Conservation (phyloP, 352 stramenopile species). For the Globisporangium yorkense region DNA sequence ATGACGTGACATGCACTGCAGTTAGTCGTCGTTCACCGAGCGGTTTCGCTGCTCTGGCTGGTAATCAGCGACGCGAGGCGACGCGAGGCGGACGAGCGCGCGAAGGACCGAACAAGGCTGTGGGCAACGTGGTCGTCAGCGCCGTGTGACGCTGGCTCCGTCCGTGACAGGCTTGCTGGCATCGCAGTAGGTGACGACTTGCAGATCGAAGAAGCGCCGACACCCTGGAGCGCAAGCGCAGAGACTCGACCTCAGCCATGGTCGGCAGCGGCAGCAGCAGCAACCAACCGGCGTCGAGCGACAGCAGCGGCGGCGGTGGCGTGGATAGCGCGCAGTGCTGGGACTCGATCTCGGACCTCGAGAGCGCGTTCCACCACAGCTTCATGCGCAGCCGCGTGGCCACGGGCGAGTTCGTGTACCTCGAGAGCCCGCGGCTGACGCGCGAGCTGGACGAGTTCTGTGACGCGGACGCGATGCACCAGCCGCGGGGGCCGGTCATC, state of each 20-base stretch:
- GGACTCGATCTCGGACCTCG: constrained; percentile 77
- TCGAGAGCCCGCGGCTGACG: constrained; percentile 55
- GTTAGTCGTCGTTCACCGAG: too few species aligned
- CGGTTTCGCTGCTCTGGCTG: too few species aligned
- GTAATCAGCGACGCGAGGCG: too few species aligned
- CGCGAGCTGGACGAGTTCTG: constrained; percentile 79
- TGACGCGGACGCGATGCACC: constrained; percentile 81
- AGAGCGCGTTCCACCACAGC: constrained; percentile 75
- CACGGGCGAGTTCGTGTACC: constrained; percentile 68
- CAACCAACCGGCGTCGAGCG: not conserved
- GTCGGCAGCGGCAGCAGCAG: not conserved
- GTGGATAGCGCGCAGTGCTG: constrained; percentile 48
- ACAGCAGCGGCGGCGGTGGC: not conserved
- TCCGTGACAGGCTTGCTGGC: too few species aligned
- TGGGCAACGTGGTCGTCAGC: too few species aligned
- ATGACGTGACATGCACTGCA: too few species aligned
- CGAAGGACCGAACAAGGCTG: too few species aligned
- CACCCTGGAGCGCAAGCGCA: too few species aligned
- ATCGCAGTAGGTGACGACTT: too few species aligned
- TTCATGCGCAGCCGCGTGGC: constrained; percentile 73
- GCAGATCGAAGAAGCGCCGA: too few species aligned
- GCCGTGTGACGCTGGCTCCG: too few species aligned
- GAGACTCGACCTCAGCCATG: not conserved
- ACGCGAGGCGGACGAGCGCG: too few species aligned
- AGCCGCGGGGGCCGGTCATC: constrained; percentile 70